Evolutionary conservation across 805 yeast species (phyloP).

Genomic region (Candida krabiensis): DNA sequence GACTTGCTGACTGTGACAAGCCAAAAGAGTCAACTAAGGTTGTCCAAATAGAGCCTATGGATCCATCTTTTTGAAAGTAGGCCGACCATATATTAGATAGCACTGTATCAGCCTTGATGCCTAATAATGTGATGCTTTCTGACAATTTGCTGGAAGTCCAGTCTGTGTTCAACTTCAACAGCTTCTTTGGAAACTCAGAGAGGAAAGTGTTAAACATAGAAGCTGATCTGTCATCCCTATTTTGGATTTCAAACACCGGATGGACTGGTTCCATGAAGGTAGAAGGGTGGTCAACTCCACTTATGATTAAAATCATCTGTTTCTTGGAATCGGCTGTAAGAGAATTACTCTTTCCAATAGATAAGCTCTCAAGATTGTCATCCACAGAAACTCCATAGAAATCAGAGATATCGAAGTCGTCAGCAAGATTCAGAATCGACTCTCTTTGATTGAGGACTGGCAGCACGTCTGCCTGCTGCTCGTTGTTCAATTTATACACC

Average conservation of each 20-base stretch:
- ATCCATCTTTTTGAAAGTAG: slow-evolving; percentile 29
- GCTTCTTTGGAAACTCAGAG: slow-evolving; percentile 24
- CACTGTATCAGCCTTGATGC: slow-evolving; percentile 13
- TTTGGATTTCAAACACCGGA: slow-evolving; percentile 24
- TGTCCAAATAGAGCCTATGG: slow-evolving; percentile 39
- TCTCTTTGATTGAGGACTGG: slow-evolving; percentile 28
- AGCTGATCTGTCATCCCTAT: slow-evolving; percentile 22
- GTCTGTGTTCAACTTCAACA: slow-evolving; percentile 13
- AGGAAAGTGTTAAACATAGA: slow-evolving; percentile 22
- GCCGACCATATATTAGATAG: slow-evolving; percentile 25
- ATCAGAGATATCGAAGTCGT: slow-evolving; percentile 42
- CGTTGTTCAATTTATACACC: slow-evolving; percentile 19
- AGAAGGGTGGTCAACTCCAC: slow-evolving; percentile 41
- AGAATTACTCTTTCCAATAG: slow-evolving; percentile 19
- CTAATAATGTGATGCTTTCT: slow-evolving; percentile 25
- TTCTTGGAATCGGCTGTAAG: slow-evolving; percentile 21
- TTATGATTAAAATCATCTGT: slow-evolving; percentile 38
- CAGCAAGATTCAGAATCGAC: slow-evolving; percentile 45
- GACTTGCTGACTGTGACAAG: slow-evolving; percentile 9
- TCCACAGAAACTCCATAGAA: slow-evolving; percentile 35
- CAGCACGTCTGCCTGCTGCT: neutral
- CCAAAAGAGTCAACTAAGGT: slow-evolving; percentile 26
- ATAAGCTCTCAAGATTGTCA: slow-evolving; percentile 21
- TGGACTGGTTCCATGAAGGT: slow-evolving; percentile 24
- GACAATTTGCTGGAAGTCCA: slow-evolving; percentile 26